Evolutionary conservation across 257 asterid genomes (phyloP), one percentile per base, ranked within the genome.

Genomic region (Scutellaria baicalensis): DNA sequence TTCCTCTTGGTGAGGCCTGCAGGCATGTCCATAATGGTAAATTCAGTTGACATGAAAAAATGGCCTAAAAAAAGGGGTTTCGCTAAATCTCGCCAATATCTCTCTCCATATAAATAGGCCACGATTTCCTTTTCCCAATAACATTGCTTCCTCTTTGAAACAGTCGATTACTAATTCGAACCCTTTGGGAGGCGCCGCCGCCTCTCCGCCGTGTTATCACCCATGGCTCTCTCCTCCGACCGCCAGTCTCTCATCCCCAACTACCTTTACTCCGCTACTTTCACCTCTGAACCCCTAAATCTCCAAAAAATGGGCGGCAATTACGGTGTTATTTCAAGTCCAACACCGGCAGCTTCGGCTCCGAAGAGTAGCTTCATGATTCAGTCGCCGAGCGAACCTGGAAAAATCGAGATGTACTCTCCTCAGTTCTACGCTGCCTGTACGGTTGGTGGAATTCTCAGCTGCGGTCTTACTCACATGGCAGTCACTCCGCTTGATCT

Each of bases 391-490:
- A 66, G 64, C 36, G 98, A 93, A 75, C 83, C 88, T 20, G 83
- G 86, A 3, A 92, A 88, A 90, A 77, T 93, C 79, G 92, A 85
- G 85, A 47, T 93, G 85, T 86, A 78, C 84, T 93, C 98, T 14
- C 87, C 97, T 1, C 87, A 82, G 68, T 92, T 33, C 75, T 92
- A 92, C 66, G 94, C 91, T 18, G 98, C 96, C 27, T 92, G 96
- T 70, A 89, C 98, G 0, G 79, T 13, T 73, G 98, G 98, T 62
- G 98, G 98, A 69, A 84, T 92, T 20, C 84, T 92, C 69, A 92
- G 98, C 81, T 92, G 97, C 72, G 98, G 98, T 47, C 93, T 92
- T 39, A 92, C 98, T 33, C 98, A 92, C 77, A 92, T 77, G 96
- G 63, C 98, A 55, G 98, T 92, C 76, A 92, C 96, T 59, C 98